phyloP scores from a whole-genome alignment of 768 basidiomycete species.

The Lactarius tabidus region DNA sequence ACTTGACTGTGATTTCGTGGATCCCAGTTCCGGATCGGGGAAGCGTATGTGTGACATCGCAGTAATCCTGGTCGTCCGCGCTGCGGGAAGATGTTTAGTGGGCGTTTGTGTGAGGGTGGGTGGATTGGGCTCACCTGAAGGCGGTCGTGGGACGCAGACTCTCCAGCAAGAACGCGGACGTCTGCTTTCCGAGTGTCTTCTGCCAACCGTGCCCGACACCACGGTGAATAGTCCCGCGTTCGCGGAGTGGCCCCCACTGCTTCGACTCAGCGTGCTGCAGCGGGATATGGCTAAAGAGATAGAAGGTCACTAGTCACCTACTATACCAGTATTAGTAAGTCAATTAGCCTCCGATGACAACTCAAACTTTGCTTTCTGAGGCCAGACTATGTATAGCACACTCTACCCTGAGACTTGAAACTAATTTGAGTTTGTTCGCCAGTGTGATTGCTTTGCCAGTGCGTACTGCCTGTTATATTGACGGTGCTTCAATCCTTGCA shows the following conservation, averaged over 20 bases:
- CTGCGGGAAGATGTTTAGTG: conserved; percentile 35
- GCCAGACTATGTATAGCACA: too few species aligned
- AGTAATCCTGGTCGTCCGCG: conserved; percentile 91
- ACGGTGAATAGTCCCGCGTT: conserved; percentile 64
- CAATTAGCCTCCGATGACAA: too few species aligned
- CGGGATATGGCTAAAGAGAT: conserved; percentile 87
- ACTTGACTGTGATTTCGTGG: conserved; percentile 84
- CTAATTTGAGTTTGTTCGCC: too few species aligned
- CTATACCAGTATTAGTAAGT: too few species aligned
- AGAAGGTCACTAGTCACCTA: too few species aligned
- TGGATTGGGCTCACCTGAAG: conserved; percentile 57
- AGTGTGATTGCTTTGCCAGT: too few species aligned
- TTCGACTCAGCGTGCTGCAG: conserved; percentile 70
- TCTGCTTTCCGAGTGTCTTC: conserved; percentile 76
- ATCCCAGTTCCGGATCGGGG: conserved; percentile 33
- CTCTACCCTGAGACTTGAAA: too few species aligned
- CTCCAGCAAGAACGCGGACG: conserved; percentile 67
- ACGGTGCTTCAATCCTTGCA: too few species aligned
- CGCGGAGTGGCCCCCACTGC: conserved; percentile 72
- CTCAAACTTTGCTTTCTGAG: too few species aligned
- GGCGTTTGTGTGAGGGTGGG: neutral
- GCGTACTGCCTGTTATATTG: too few species aligned
- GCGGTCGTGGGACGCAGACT: conserved; percentile 60
- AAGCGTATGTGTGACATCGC: conserved; percentile 61
- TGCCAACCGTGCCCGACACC: conserved; percentile 82